Conservation (phyloP, 2,329 filamentous ascomycete species). For the Fusarium sp. region DNA sequence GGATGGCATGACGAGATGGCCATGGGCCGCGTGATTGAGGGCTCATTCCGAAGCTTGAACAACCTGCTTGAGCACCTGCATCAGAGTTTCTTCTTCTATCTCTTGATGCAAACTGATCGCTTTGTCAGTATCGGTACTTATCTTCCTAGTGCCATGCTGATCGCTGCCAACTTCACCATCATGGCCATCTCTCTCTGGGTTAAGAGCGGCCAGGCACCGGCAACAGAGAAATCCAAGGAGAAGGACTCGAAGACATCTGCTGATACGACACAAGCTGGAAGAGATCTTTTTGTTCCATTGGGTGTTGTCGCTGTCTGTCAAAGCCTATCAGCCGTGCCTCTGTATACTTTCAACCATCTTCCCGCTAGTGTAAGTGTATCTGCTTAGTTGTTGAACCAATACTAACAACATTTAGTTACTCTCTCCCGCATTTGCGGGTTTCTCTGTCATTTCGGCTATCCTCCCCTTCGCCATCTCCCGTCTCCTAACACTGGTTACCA, state of each 20-base stretch:
- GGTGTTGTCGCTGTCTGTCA: slow-evolving; percentile 78
- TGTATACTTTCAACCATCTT: slow-evolving; percentile 87
- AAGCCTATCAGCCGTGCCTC: slow-evolving; percentile 79
- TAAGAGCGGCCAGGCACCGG: slow-evolving; percentile 74
- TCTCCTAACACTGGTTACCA: slow-evolving; percentile 62
- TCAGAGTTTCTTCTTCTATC: slow-evolving; percentile 99
- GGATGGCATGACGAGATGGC: slow-evolving; percentile 99
- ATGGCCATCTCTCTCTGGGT: slow-evolving; percentile 96
- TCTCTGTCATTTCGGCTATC: slow-evolving; percentile 64
- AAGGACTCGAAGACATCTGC: slow-evolving; percentile 47
- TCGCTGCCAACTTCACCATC: slow-evolving; percentile 94
- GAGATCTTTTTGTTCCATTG: slow-evolving; percentile 78
- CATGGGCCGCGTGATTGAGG: slow-evolving; percentile 88
- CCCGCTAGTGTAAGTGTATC: slow-evolving; percentile 68
- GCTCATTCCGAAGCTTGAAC: slow-evolving; percentile 91
- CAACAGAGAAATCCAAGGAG: slow-evolving; percentile 44
- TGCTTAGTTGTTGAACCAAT: background rate
- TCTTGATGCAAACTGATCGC: slow-evolving; percentile 88
- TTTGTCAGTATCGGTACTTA: slow-evolving; percentile 99
- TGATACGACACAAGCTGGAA: slow-evolving; percentile 55
- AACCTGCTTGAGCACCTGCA: slow-evolving; percentile 96
- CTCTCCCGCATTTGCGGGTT: slow-evolving; percentile 66
- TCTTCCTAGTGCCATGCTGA: slow-evolving; percentile 94
- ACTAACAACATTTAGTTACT: slow-evolving; percentile 61
- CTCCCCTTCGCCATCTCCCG: slow-evolving; percentile 69